Conservation (phyloP, 192 early-diverging fungal genomes). For the Dissophora globulifera region DNA sequence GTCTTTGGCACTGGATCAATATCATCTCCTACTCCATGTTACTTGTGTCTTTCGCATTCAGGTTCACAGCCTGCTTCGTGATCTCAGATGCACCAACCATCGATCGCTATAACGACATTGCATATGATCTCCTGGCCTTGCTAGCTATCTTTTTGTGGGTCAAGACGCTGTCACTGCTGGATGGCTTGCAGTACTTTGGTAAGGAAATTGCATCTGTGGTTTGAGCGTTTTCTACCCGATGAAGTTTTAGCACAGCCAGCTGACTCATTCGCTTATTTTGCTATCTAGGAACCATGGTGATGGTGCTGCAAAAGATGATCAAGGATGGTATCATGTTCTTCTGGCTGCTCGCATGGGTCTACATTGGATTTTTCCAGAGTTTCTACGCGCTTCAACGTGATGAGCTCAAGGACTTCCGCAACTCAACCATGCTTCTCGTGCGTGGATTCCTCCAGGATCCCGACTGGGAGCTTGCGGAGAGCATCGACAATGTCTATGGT, state of each 20-base stretch:
- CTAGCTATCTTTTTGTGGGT: constrained; percentile 51
- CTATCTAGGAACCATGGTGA: constrained; percentile 48
- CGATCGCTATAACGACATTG: constrained; percentile 11
- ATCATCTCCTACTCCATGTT: constrained; percentile 52
- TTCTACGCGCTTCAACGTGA: constrained; percentile 38
- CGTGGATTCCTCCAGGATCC: constrained; percentile 54
- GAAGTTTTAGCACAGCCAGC: no score
- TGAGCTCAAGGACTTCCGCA: constrained; percentile 14
- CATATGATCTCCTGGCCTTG: constrained; percentile 47
- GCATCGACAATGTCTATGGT: constrained; percentile 17
- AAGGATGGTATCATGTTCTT: constrained; percentile 59
- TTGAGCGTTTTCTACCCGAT: no score
- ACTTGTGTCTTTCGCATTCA: constrained; percentile 42
- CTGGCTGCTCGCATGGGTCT: constrained; percentile 55
- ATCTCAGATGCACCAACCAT: neutral
- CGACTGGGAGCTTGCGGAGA: constrained; percentile 36
- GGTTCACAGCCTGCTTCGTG: constrained; percentile 31
- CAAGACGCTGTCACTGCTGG: constrained; percentile 41
- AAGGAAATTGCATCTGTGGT: neutral
- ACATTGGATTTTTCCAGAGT: constrained; percentile 50
- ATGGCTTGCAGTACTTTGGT: constrained; percentile 53
- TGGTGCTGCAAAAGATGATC: constrained; percentile 56
- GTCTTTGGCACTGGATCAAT: constrained; percentile 55
- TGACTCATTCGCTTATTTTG: neutral
- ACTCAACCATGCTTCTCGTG: constrained; percentile 26